These are phyloP conservation scores for Stemphylium beticola DNA, from an alignment of 2,329 filamentous ascomycete genomes.

Conservation along the genomic window DNA sequence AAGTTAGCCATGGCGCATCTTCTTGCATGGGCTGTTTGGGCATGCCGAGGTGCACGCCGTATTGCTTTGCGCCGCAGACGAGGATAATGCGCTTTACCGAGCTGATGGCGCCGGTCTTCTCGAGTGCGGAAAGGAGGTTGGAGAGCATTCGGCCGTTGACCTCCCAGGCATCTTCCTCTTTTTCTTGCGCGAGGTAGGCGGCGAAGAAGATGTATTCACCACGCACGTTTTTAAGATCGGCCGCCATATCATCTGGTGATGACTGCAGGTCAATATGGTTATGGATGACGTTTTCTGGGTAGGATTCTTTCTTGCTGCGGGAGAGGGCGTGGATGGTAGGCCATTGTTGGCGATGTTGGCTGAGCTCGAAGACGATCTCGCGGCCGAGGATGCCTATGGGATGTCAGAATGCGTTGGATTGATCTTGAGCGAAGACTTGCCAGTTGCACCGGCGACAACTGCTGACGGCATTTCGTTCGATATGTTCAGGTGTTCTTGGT, in stretches of 20 bases:
- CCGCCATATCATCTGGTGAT: slow-evolving; percentile 46
- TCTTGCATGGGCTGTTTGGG: slow-evolving; percentile 58
- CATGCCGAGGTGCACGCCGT: slow-evolving; percentile 59
- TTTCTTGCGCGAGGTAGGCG: slow-evolving; percentile 51
- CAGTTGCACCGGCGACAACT: slow-evolving; percentile 42
- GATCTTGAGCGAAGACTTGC: slow-evolving; percentile 9
- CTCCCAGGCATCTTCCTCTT: slow-evolving; percentile 45
- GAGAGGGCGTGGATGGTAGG: slow-evolving; percentile 51
- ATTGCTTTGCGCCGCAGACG: slow-evolving; percentile 60
- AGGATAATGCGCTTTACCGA: slow-evolving; percentile 58
- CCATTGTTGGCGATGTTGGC: slow-evolving; percentile 45
- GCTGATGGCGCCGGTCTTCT: slow-evolving; percentile 50
- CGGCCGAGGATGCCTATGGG: slow-evolving; percentile 49
- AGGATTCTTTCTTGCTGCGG: slow-evolving; percentile 47
- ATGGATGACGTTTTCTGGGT: slow-evolving; percentile 48
- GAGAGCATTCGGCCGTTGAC: slow-evolving; percentile 55
- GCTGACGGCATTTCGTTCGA: slow-evolving; percentile 34
- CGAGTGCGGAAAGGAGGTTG: slow-evolving; percentile 57
- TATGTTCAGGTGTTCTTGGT: background rate
- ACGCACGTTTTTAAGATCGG: slow-evolving; percentile 43
- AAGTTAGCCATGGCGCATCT: slow-evolving; percentile 53
- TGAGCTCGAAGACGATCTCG: slow-evolving; percentile 50
- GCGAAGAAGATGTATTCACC: slow-evolving; percentile 54
- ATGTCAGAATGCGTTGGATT: background rate
- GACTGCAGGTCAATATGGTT: slow-evolving; percentile 48